Evolutionary conservation across 148 eudicot genomes (phyloP), one percentile per base, ranked within the genome.

Genomic region (Nepenthes gracilis): DNA sequence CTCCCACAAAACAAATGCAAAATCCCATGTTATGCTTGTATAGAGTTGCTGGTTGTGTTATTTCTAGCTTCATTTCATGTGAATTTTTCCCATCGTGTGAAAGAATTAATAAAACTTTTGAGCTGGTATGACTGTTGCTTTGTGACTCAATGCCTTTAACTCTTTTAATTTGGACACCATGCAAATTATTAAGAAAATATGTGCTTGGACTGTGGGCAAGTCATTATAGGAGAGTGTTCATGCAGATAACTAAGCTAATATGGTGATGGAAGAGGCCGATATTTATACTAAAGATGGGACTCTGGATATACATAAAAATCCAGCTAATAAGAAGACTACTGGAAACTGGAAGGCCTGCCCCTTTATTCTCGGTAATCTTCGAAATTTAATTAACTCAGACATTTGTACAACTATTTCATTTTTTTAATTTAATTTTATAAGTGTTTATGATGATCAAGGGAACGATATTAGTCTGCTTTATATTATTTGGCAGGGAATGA

Each of bases 331-430:
- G 63, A 66, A 32, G 23, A 66, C 58, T 51, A 66, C 69, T 47
- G 69, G 69, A 37, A 58, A 15, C 13, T 66, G 69, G 69, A 66
- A 51, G 69, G 69, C 63, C 12, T 66, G 69, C 49, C 69, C 56
- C 32, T 66, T 66, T 34, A 66, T 66, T 57, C 62, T 66, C 9
- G 69, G 69, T 66, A 57, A 11, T 45, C n/a, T 34, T 58, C 11
- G 4, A 10, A 11, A 5, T 49, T 49, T 49, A 2, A 5, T 49
- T 49, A 6, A n/a, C 15, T 49, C 53, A 2, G 13, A n/a, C 15
- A 10, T 12, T 49, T 5, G 1, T 10, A 2, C 0, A 6, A 1
- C 3, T 49, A 49, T 49, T 11, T 45, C 15, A 10, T 49, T 11
- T 5, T 10, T 11, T 40, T n/a, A n/a, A 36, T 34, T 57, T 35